Evolutionary conservation across 2,329 filamentous ascomycete species (phyloP), one percentile per base, ranked within the genome.

Genomic region (Botrytis hyacinthi): DNA sequence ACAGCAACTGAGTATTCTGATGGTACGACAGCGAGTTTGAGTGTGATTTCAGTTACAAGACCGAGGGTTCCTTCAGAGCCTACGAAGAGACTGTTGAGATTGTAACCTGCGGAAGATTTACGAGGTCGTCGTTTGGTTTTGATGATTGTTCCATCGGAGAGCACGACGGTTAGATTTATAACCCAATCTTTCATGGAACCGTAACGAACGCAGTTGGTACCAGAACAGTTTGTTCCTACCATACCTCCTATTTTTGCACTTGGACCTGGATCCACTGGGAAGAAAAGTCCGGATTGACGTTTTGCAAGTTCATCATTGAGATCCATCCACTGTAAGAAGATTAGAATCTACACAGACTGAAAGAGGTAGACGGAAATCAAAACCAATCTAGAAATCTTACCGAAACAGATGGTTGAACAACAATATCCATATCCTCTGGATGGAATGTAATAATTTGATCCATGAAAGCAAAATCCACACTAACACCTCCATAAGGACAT

Each of bases 141-240:
- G 83, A 95, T 92, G 37, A 95, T 83, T 0, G 88, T 91, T 1
- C 93, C 93, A 78, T 95, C 92, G 16, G 93, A 90, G 42, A 95
- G 86, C 1, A 95, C 93, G 1, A 95, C 91, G 0, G 93, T 95
- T 73, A 95, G 82, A 78, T 94, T 94, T 79, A 95, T 89, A 40
- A 95, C 92, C 92, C 92, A 95, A 79, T 95, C 93, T 80, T 93
- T 94, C 93, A 95, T 95, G 0, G 93, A 95, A 10, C 93, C 93
- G 79, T 95, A 95, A 77, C 90, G 87, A 59, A 94, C 92, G 3
- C 92, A 92, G 78, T 94, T 95, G 0, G 93, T 95, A 2, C 93
- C 93, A 20, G 90, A 91, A 80, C 89, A 91, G 79, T 93, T 93
- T 16, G 92, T 95, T 20, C 92, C 92, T 42, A 95, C 89, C 93